Conservation (phyloP, 2,329 filamentous ascomycete species). For the Thermomyces lanuginosus region DNA sequence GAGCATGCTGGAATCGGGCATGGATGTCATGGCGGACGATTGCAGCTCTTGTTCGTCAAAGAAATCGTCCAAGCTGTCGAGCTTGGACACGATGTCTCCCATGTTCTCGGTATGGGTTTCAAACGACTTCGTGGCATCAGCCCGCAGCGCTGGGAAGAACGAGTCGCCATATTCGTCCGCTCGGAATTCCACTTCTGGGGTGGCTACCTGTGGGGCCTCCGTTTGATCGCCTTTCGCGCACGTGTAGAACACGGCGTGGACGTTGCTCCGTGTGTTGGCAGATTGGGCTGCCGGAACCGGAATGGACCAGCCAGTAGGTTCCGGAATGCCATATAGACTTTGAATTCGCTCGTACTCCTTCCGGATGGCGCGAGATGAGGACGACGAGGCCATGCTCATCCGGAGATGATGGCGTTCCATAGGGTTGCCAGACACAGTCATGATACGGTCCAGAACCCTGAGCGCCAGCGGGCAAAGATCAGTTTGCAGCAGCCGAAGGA, state of each 20-base stretch:
- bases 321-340: conserved; percentile 90
- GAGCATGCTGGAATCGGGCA: conserved; percentile 49
- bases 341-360: conserved; percentile 93
- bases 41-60: conserved; percentile 52
- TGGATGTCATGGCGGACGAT: conserved; percentile 40
- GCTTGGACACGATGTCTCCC: conserved; percentile 64
- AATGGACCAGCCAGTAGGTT: conserved; percentile 90
- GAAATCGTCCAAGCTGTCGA: conserved; percentile 68
- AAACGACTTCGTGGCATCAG: conserved; percentile 86
- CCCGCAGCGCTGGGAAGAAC: conserved; percentile 61
- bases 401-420: conserved; percentile 88
- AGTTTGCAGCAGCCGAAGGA: conserved; percentile 76
- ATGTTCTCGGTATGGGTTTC: conserved; percentile 49
- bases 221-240: conserved; percentile 54
- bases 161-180: conserved; percentile 66
- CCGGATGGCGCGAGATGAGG: conserved; percentile 66
- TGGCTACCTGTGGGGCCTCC: conserved; percentile 45
- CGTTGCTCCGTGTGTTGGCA: conserved; percentile 70
- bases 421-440: conserved; percentile 79
- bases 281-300: conserved; percentile 84
- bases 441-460: conserved; percentile 83
- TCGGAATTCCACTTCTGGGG: conserved; percentile 83
- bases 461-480: conserved; percentile 87
- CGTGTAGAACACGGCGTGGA: conserved; percentile 91
- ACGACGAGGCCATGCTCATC: conserved; percentile 86